Percentiles rank a stretch among this genome's conserved stretches.
Conservation (phyloP, 2,329 filamentous ascomycete species). For the Waltergamsia citrina region DNA sequence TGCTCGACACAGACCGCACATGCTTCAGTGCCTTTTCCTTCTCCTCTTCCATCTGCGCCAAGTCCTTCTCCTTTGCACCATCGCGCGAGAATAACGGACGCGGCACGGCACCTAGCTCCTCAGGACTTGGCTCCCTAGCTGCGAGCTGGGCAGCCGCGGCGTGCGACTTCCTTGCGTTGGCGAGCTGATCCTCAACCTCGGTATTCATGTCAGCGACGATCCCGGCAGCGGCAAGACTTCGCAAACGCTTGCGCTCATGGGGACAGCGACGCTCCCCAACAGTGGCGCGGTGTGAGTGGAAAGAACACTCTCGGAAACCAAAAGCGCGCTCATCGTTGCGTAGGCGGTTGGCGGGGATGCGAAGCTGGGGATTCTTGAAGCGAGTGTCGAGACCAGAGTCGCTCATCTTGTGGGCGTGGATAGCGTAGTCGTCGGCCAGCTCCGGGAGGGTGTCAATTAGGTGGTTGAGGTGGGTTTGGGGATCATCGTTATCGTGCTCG, state of each 20-base stretch:
- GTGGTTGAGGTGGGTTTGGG: constrained; percentile 25
- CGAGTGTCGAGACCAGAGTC: constrained; percentile 38
- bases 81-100: constrained; percentile 17
- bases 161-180: too few species aligned
- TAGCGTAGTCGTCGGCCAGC: constrained; percentile 39
- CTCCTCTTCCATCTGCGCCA: too few species aligned
- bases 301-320: constrained; percentile 52
- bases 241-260: constrained; percentile 18
- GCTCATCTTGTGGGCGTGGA: constrained; percentile 42
- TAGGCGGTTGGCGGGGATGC: constrained; percentile 45
- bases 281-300: constrained; percentile 45
- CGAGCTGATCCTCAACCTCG: too few species aligned
- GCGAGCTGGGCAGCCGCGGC: background rate
- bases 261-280: constrained; percentile 47
- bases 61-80: constrained; percentile 15
- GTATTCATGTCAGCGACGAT: background rate
- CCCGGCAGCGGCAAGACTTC: constrained; percentile 1
- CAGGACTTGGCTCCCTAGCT: background rate
- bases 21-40: constrained; percentile 17
- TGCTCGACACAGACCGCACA: constrained; percentile 19
- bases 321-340: constrained; percentile 47
- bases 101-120: constrained; percentile 12
- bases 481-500: constrained; percentile 3
- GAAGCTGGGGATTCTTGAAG: constrained; percentile 52
- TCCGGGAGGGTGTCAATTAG: constrained; percentile 34